phyloP scores from a whole-genome alignment of 2,329 filamentous ascomycete genomes.

The Beauveria brongniartii region DNA sequence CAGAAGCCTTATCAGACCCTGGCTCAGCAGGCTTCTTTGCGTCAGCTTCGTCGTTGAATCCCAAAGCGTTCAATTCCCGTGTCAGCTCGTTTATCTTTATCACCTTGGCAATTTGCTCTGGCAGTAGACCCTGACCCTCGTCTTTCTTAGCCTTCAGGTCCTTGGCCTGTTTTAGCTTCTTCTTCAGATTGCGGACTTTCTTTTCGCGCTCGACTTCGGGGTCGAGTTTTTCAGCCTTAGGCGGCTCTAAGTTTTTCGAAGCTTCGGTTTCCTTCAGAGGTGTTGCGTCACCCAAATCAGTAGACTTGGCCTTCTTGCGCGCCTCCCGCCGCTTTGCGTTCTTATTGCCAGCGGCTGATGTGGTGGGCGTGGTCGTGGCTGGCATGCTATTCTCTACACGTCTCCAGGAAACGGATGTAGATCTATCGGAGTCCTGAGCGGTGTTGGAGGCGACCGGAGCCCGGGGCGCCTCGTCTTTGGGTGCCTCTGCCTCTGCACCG shows the following conservation, averaged over 20 bases:
- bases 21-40: slow-evolving; percentile 25
- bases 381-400: background rate
- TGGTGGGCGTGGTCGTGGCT: background rate
- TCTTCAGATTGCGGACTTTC: slow-evolving; percentile 82
- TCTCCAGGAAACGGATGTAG: background rate
- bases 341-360: slow-evolving; percentile 56
- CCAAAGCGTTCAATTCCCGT: slow-evolving; percentile 75
- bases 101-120: slow-evolving; percentile 95
- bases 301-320: slow-evolving; percentile 45
- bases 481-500: slow-evolving; percentile 58
- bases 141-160: slow-evolving; percentile 90
- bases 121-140: slow-evolving; percentile 70
- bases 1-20: background rate
- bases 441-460: slow-evolving; percentile 26
- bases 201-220: slow-evolving; percentile 78
- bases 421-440: background rate
- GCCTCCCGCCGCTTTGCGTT: slow-evolving; percentile 69
- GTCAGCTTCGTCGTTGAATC: slow-evolving; percentile 74
- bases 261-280: slow-evolving; percentile 38
- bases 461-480: slow-evolving; percentile 35
- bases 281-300: slow-evolving; percentile 31
- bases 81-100: slow-evolving; percentile 95
- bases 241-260: slow-evolving; percentile 35
- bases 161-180: slow-evolving; percentile 89
- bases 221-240: slow-evolving; percentile 43